Conservation (phyloP, 352 stramenopile genomes). For the Pythium oligandrum region DNA sequence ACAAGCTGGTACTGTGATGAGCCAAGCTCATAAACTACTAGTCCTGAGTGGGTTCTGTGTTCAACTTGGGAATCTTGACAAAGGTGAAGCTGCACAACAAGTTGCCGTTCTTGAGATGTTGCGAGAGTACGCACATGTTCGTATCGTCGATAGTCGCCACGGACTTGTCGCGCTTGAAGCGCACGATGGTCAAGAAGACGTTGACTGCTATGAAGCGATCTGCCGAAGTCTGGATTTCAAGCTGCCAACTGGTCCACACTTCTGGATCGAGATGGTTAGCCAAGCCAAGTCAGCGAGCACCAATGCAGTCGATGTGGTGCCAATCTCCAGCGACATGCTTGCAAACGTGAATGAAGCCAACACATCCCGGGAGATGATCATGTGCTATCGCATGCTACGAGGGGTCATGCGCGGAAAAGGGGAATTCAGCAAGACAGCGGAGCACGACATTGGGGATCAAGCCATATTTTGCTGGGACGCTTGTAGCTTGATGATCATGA, state of each 20-base stretch:
- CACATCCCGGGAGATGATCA: not conserved
- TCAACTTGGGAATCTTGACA: not conserved
- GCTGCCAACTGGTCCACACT: not conserved
- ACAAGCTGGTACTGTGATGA: not conserved
- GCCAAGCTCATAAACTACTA: too few species aligned
- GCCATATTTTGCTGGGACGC: too few species aligned
- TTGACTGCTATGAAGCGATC: slow-evolving; percentile 8
- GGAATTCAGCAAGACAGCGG: too few species aligned
- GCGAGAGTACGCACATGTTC: not conserved
- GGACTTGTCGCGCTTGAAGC: slow-evolving; percentile 11
- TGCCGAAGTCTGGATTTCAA: slow-evolving; percentile 9
- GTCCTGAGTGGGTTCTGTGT: not conserved
- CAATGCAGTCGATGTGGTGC: not conserved
- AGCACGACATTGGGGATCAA: too few species aligned
- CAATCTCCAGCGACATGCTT: too few species aligned
- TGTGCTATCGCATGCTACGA: not conserved
- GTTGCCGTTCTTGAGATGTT: slow-evolving; percentile 4
- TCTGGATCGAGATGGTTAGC: slow-evolving; percentile 11
- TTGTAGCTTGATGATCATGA: too few species aligned
- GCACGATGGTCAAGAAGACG: not conserved
- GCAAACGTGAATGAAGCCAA: too few species aligned
- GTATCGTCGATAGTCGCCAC: slow-evolving; percentile 5
- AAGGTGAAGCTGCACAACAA: not conserved
- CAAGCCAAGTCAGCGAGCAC: not conserved
- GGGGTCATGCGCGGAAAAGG: not conserved